phyloP scores from a whole-genome alignment of 1,284 basidiomycete genomes.

The Athelia psychrophila region DNA sequence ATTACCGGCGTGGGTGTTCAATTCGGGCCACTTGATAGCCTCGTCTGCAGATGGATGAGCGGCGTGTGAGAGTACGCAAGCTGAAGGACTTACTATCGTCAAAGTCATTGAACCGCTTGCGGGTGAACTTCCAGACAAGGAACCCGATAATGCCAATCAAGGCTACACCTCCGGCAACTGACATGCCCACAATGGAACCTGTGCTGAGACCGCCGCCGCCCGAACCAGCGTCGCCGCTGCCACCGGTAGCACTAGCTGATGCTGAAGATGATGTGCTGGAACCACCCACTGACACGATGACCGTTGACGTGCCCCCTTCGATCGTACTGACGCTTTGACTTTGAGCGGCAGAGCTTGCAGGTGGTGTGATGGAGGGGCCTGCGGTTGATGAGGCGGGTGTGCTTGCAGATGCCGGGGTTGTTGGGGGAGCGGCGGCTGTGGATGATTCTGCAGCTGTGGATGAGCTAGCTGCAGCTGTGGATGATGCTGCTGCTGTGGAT shows the following conservation, averaged over 20 bases:
- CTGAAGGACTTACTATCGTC: constrained; percentile 62
- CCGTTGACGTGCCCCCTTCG: constrained; percentile 4
- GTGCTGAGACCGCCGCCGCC: constrained; percentile 36
- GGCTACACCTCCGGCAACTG: constrained; percentile 74
- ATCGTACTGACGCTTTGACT: neutral
- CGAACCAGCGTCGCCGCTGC: constrained; percentile 14
- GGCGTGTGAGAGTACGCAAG: constrained; percentile 6
- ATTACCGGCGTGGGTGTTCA: constrained; percentile 55
- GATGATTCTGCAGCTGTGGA: constrained; percentile 12
- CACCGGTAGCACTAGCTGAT: constrained; percentile 13
- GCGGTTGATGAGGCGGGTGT: constrained; percentile 22
- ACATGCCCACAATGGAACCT: constrained; percentile 74
- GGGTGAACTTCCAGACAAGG: constrained; percentile 79
- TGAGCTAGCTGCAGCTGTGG: constrained; percentile 9
- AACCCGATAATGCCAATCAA: constrained; percentile 66
- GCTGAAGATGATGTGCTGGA: constrained; percentile 1
- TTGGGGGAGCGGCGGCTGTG: neutral
- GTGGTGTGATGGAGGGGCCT: constrained; percentile 13
- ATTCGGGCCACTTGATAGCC: constrained; percentile 85
- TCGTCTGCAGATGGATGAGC: constrained; percentile 45
- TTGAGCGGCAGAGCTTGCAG: constrained; percentile 10
- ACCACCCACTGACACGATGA: constrained; percentile 9
- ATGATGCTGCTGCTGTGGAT: constrained; percentile 14
- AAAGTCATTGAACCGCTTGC: constrained; percentile 70
- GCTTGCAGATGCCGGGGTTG: neutral